These are phyloP conservation scores for Kazachstania kunashirensis DNA, from an alignment of 805 yeast genomes.

Conservation along the genomic window DNA sequence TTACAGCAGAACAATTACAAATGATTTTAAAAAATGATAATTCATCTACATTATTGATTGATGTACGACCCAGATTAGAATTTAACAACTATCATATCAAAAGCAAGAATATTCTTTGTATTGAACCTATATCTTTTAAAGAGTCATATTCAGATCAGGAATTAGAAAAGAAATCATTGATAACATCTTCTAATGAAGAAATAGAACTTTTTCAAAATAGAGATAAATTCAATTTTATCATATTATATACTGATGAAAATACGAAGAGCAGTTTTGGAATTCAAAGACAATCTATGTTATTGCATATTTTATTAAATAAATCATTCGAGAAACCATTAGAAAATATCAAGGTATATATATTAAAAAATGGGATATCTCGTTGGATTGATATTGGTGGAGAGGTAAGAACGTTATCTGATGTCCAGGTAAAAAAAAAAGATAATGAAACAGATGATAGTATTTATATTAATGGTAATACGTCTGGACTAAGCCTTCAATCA, in stretches of 20 bases:
- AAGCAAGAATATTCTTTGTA: slow-evolving; percentile 50
- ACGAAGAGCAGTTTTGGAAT: slow-evolving; percentile 13
- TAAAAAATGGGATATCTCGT: slow-evolving; percentile 19
- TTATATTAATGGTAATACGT: slow-evolving; percentile 19
- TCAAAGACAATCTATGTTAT: slow-evolving; percentile 16
- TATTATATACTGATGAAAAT: slow-evolving; percentile 37
- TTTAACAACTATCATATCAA: slow-evolving; percentile 57
- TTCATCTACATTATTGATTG: slow-evolving; percentile 47
- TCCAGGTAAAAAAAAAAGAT: neutral
- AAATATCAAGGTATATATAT: slow-evolving; percentile 11
- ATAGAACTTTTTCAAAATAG: slow-evolving; percentile 44
- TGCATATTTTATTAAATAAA: slow-evolving; percentile 18
- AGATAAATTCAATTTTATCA: slow-evolving; percentile 48
- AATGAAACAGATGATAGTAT: slow-evolving; percentile 10
- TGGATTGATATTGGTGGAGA: slow-evolving; percentile 18
- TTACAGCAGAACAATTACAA: slow-evolving; percentile 9
- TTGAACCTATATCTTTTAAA: slow-evolving; percentile 61
- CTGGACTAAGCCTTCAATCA: slow-evolving; percentile 14
- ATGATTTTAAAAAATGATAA: slow-evolving; percentile 9
- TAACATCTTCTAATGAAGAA: slow-evolving; percentile 49
- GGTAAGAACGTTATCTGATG: neutral
- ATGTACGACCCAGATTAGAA: slow-evolving; percentile 52
- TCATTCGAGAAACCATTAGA: slow-evolving; percentile 25
- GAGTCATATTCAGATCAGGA: slow-evolving; percentile 49
- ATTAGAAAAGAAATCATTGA: slow-evolving; percentile 50